These are phyloP conservation scores for Zanthoxylum bungeanum DNA, from an alignment of 345 rosid genomes.

Conservation along the genomic window DNA sequence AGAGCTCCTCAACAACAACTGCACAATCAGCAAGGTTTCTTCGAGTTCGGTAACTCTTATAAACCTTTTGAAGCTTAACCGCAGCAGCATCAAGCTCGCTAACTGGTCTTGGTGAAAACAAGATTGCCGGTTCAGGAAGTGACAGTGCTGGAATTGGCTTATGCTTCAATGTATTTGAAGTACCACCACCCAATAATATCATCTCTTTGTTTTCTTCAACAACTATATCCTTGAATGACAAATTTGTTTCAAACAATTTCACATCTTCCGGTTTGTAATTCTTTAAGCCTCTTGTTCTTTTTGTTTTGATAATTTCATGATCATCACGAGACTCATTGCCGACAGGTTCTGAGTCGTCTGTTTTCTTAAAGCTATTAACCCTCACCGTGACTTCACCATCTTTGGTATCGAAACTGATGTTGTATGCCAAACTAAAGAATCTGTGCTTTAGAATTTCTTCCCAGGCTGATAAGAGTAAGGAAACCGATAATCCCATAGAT, in stretches of 20 bases:
- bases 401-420: constrained; percentile 20
- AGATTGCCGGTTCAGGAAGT: constrained; percentile 45
- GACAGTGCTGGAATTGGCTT: constrained; percentile 40
- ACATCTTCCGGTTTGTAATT: constrained; percentile 30
- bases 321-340: no score
- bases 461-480: constrained; percentile 40
- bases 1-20: constrained; percentile 80
- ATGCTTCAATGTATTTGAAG: background rate
- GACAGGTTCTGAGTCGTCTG: no score
- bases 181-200: no score
- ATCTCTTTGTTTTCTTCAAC: constrained; percentile 14
- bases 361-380: constrained; percentile 32
- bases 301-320: no score
- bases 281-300: constrained; percentile 26
- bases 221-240: constrained; percentile 35
- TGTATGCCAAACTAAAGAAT: constrained; percentile 17
- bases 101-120: constrained; percentile 65
- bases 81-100: constrained; percentile 88
- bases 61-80: constrained; percentile 76
- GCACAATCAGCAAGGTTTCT: constrained; percentile 96
- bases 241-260: constrained; percentile 16
- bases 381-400: constrained; percentile 20
- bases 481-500: constrained; percentile 41
- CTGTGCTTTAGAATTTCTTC: constrained; percentile 28
- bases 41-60: constrained; percentile 87